Conservation (phyloP, 225 moss, liverwort and hornwort genomes). For the Asterella californica region DNA sequence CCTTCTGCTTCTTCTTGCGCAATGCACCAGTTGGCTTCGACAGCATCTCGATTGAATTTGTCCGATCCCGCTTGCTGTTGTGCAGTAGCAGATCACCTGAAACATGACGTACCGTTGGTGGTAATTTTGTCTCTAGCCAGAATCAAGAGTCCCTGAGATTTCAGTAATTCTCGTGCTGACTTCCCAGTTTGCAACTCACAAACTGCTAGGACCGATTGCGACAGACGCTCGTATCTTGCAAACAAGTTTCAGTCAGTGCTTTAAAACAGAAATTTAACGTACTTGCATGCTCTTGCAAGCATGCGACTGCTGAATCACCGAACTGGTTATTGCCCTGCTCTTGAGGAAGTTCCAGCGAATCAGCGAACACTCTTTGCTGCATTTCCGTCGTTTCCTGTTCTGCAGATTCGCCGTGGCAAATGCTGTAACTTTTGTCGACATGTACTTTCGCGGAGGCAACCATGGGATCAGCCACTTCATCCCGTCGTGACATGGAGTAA, state of each 20-base stretch:
- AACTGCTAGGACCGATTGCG: neutral
- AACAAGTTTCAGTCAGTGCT: neutral
- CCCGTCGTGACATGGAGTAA: neutral
- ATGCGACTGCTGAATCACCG: neutral
- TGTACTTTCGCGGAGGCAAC: neutral
- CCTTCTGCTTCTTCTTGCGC: constrained; percentile 26
- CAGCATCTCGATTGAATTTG: constrained; percentile 19
- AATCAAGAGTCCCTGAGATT: neutral
- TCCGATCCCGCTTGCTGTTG: constrained; percentile 21
- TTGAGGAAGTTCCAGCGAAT: neutral
- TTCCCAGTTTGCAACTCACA: neutral
- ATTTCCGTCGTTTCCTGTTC: neutral
- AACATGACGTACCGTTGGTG: neutral
- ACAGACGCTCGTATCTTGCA: neutral
- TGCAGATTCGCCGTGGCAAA: neutral
- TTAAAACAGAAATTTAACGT: neutral
- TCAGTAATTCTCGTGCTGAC: neutral
- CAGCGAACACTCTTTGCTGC: neutral
- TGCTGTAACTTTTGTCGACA: neutral
- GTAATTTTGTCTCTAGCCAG: neutral
- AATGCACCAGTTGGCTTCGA: constrained; percentile 17
- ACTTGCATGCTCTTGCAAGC: constrained; percentile 1
- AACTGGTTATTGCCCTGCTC: neutral
- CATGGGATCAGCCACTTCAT: neutral
- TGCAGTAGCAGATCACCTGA: constrained; percentile 12